Conservation (phyloP, 768 basidiomycete species). For the Leccinum disarticulatum region DNA sequence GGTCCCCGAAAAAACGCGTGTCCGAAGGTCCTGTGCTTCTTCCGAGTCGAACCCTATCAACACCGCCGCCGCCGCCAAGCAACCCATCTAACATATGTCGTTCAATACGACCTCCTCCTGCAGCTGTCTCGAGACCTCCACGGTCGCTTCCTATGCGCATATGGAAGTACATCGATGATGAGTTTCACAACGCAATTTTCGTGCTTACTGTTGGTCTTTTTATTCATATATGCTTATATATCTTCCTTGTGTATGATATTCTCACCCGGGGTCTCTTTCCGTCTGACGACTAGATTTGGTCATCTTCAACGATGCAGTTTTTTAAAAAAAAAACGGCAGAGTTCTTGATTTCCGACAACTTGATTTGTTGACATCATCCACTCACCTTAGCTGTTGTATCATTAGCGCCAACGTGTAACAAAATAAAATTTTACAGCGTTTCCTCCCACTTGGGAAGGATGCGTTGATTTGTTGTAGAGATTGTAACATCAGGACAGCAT, state of each 20-base stretch:
- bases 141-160: conserved; percentile 16
- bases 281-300: conserved; percentile 22
- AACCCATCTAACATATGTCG: background rate
- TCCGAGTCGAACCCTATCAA: conserved; percentile 17
- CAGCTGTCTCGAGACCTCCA: conserved; percentile 1
- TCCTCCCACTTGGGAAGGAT: background rate
- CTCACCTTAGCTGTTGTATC: conserved; percentile 13
- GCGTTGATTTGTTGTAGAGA: no score
- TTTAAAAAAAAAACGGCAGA: background rate
- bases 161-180: conserved; percentile 25
- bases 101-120: background rate
- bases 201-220: conserved; percentile 26
- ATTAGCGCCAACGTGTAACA: conserved; percentile 12
- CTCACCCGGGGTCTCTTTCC: conserved; percentile 27
- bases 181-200: conserved; percentile 29
- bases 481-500: no score
- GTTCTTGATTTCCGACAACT: background rate
- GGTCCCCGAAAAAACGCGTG: conserved; percentile 17
- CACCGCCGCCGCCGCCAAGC: conserved; percentile 1
- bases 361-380: background rate
- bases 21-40: conserved; percentile 21
- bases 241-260: conserved; percentile 31
- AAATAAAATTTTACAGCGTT: background rate
- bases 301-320: background rate
- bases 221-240: conserved; percentile 29